Percentiles rank a stretch among this genome's conserved stretches.
Conservation (phyloP, 805 yeast genomes). For the Lipomyces yamanashiensis region DNA sequence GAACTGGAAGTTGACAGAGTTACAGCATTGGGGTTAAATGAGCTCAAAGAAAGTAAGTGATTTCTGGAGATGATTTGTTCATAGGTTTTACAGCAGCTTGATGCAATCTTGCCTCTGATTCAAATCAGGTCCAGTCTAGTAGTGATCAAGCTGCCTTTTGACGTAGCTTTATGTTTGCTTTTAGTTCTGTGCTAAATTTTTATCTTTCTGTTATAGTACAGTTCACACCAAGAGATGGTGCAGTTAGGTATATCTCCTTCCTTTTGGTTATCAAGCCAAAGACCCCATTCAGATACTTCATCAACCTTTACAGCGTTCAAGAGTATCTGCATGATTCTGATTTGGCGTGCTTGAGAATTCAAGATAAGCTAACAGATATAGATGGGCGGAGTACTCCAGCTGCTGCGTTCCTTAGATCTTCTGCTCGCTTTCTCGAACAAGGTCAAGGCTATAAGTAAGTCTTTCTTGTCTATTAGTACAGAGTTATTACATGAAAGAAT, state of each 20-base stretch:
- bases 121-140: background rate
- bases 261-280: background rate
- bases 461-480: slow-evolving; percentile 6
- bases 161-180: too few species aligned
- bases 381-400: slow-evolving; percentile 34
- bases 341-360: background rate
- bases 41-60: slow-evolving; percentile 17
- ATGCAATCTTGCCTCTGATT: too few species aligned
- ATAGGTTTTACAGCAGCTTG: too few species aligned
- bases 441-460: slow-evolving; percentile 47
- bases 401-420: slow-evolving; percentile 25
- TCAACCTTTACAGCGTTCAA: too few species aligned
- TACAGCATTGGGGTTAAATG: background rate
- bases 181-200: background rate
- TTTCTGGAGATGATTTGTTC: background rate
- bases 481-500: background rate
- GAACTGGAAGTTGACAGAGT: too few species aligned
- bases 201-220: slow-evolving; percentile 5
- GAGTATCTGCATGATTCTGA: too few species aligned
- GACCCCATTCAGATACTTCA: background rate
- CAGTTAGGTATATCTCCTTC: slow-evolving; percentile 40
- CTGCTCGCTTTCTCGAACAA: slow-evolving; percentile 40
- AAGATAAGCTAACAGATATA: background rate
- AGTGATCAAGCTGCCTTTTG: too few species aligned
- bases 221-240: slow-evolving; percentile 49